phyloP scores from a whole-genome alignment of 164 flowering plant genomes.

The Platanus orientalis region DNA sequence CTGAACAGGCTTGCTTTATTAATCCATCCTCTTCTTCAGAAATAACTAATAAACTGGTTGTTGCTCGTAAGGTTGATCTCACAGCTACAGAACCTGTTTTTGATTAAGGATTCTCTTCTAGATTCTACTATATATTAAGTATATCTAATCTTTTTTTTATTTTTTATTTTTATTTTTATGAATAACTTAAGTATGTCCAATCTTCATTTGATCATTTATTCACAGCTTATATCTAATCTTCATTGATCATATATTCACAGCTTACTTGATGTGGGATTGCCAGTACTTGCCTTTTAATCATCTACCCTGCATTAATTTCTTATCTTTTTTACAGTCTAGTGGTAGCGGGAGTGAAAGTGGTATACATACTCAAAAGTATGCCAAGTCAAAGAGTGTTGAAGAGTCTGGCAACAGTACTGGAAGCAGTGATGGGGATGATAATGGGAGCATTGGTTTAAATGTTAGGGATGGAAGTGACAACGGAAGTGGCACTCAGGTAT shows the following conservation, averaged over 20 bases:
- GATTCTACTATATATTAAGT: background rate
- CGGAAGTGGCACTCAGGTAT: constrained; percentile 69
- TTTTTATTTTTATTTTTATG: no score
- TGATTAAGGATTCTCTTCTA: background rate
- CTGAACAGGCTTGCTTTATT: constrained; percentile 3
- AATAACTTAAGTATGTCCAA: no score
- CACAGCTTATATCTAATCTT: no score
- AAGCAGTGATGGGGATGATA: constrained; percentile 45
- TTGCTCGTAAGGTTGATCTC: constrained; percentile 5
- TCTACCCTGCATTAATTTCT: constrained; percentile 4
- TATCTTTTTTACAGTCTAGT: constrained; percentile 43
- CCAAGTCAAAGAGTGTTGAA: constrained; percentile 33
- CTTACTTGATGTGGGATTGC: background rate
- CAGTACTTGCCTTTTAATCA: background rate
- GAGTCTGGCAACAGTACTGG: constrained; percentile 40
- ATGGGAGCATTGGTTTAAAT: constrained; percentile 38
- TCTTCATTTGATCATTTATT: no score
- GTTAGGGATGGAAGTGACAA: constrained; percentile 54
- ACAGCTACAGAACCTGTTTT: background rate
- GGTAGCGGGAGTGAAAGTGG: constrained; percentile 80
- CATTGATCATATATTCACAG: background rate
- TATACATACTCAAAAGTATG: constrained; percentile 32
- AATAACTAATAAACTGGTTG: no score
- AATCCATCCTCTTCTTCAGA: background rate
- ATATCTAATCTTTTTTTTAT: no score